phyloP scores from a whole-genome alignment of 2,329 filamentous ascomycete species.

The Thielaviopsis populi region DNA sequence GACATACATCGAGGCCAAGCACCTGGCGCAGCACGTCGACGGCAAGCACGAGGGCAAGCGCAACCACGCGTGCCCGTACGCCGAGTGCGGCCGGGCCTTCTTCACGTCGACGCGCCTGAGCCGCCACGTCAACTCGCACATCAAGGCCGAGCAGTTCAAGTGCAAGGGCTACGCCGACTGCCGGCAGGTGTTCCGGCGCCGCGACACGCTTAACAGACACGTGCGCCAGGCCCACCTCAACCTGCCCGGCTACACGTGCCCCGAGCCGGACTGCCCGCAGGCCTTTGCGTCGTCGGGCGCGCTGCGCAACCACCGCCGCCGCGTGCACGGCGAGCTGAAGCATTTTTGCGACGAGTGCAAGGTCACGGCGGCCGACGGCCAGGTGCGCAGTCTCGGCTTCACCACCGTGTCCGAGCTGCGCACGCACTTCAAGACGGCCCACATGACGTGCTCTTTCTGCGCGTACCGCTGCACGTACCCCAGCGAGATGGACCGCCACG shows the following conservation, averaged over 20 bases:
- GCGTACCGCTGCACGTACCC: slow-evolving; percentile 50
- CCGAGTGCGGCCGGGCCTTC: slow-evolving; percentile 66
- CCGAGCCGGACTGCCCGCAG: slow-evolving; percentile 42
- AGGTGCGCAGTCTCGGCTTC: slow-evolving; percentile 42
- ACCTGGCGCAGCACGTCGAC: slow-evolving; percentile 73
- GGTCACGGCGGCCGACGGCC: slow-evolving; percentile 26
- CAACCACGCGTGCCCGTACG: slow-evolving; percentile 54
- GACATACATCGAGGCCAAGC: slow-evolving; percentile 71
- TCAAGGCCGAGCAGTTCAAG: slow-evolving; percentile 57
- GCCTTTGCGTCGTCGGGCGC: slow-evolving; percentile 60
- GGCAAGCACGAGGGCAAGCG: slow-evolving; percentile 61
- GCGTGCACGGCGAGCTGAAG: slow-evolving; percentile 52
- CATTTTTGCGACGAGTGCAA: slow-evolving; percentile 68
- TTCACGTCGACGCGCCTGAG: slow-evolving; percentile 63
- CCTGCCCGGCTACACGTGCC: slow-evolving; percentile 56
- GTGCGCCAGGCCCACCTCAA: slow-evolving; percentile 61
- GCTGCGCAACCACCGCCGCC: slow-evolving; percentile 54
- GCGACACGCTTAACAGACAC: slow-evolving; percentile 72
- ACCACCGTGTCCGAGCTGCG: slow-evolving; percentile 56
- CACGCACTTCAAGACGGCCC: slow-evolving; percentile 55
- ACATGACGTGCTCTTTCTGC: slow-evolving; percentile 65
- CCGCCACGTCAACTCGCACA: slow-evolving; percentile 64
- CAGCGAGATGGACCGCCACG: slow-evolving; percentile 56
- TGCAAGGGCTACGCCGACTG: slow-evolving; percentile 59
- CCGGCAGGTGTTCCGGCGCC: slow-evolving; percentile 69